Evolutionary conservation across 2,329 filamentous ascomycete species (phyloP).

Genomic region (Corniculantispora saksenae): DNA sequence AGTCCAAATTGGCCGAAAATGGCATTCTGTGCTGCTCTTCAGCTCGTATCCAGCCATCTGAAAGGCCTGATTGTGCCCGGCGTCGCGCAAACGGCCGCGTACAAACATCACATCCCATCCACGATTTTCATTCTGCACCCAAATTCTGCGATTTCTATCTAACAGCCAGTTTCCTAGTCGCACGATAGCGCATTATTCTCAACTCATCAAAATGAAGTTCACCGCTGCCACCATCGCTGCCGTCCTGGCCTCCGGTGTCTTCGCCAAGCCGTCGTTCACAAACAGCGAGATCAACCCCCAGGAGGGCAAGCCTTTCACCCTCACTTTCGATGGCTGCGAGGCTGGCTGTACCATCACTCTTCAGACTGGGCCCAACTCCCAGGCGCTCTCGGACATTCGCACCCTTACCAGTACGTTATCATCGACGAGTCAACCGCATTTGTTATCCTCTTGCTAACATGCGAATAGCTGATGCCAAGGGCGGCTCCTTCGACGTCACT

Average conservation of each 20-base stretch:
- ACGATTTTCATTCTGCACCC: background rate
- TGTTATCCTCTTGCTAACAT: background rate
- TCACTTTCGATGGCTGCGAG: slow-evolving; percentile 35
- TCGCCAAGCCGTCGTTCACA: slow-evolving; percentile 34
- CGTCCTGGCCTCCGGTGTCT: slow-evolving; percentile 28
- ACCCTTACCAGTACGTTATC: slow-evolving; percentile 33
- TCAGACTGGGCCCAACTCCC: slow-evolving; percentile 31
- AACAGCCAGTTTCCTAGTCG: background rate
- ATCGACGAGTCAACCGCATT: background rate
- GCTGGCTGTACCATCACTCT: slow-evolving; percentile 37
- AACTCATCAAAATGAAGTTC: slow-evolving; percentile 39
- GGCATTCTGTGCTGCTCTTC: background rate
- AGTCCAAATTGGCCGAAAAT: background rate
- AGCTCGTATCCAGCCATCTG: background rate
- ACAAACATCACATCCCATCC: background rate
- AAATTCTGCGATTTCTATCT: background rate
- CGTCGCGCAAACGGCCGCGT: background rate
- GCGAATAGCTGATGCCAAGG: slow-evolving; percentile 21
- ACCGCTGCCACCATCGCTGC: slow-evolving; percentile 29
- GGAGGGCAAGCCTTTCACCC: slow-evolving; percentile 34
- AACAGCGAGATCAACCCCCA: slow-evolving; percentile 33
- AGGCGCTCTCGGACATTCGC: slow-evolving; percentile 33
- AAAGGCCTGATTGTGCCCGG: background rate
- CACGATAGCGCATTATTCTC: background rate
- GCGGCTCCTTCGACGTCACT: slow-evolving; percentile 31